Conservation (phyloP, 1,284 basidiomycete species). For the Mycena sp. region DNA sequence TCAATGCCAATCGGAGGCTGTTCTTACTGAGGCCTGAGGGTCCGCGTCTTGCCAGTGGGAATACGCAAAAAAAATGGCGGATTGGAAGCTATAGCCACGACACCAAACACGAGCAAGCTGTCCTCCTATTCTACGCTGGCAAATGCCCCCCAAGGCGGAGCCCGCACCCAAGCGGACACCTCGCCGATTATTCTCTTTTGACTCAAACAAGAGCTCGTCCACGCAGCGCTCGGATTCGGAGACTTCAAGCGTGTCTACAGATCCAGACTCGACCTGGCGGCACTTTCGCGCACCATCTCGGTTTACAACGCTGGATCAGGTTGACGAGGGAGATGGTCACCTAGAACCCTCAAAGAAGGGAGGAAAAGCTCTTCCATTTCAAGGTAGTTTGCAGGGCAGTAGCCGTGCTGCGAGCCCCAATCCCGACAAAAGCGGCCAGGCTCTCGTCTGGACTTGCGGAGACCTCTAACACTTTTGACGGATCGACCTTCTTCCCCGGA, state of each 20-base stretch:
- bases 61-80: too few relatives aligned
- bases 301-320: conserved; percentile 28
- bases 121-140: not conserved
- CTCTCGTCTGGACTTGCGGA: conserved; percentile 11
- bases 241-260: conserved; percentile 15
- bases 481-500: conserved; percentile 36
- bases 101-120: not conserved
- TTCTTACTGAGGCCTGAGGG: too few relatives aligned
- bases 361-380: conserved; percentile 5
- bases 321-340: conserved; percentile 14
- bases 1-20: too few relatives aligned
- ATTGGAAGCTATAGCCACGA: not conserved
- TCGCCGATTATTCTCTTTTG: conserved; percentile 50
- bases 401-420: conserved; percentile 19
- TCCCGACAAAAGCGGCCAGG: conserved; percentile 12
- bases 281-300: conserved; percentile 24
- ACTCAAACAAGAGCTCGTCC: conserved; percentile 41
- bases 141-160: conserved; percentile 24
- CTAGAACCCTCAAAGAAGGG: conserved; percentile 4
- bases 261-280: conserved; percentile 29
- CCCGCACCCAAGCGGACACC: conserved; percentile 25
- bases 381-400: conserved; percentile 9
- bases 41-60: too few relatives aligned
- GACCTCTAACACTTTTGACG: conserved; percentile 19
- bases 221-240: conserved; percentile 35